Conservation (phyloP, 306 rosid species). For the Inga laurina region DNA sequence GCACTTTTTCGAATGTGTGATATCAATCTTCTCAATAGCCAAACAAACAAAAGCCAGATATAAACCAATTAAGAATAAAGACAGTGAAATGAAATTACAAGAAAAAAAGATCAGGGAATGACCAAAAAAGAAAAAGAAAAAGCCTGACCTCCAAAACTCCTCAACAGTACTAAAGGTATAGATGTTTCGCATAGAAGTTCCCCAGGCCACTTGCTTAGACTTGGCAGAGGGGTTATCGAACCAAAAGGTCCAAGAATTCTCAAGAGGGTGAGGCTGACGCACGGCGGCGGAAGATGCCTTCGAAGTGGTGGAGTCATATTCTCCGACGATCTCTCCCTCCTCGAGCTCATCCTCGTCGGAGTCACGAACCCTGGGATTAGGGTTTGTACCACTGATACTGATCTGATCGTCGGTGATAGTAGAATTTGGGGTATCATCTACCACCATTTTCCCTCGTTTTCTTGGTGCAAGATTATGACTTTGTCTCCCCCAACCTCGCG, state of each 20-base stretch:
- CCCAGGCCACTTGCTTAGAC: conserved; percentile 73
- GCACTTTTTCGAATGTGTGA: not conserved
- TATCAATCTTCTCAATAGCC: not conserved
- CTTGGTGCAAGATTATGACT: not conserved
- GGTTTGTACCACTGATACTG: conserved; percentile 5
- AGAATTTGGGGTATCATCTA: conserved; percentile 59
- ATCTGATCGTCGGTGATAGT: conserved; percentile 48
- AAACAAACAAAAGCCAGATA: not conserved
- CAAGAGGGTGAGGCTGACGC: conserved; percentile 66
- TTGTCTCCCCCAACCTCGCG: not conserved
- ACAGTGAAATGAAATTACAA: not conserved
- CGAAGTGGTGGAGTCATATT: conserved; percentile 51
- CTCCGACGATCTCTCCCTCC: conserved; percentile 92
- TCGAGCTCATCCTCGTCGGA: conserved; percentile 59
- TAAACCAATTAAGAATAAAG: not conserved
- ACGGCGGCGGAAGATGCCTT: conserved; percentile 40
- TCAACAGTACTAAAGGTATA: conserved; percentile 82
- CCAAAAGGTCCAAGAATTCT: conserved; percentile 97
- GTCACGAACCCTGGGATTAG: conserved; percentile 25
- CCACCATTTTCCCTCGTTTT: conserved; percentile 41
- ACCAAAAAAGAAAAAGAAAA: not conserved
- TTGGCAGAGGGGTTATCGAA: conserved; percentile 70
- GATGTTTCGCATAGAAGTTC: conserved; percentile 65
- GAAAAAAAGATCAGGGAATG: not conserved
- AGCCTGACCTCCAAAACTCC: conserved; percentile 81